Evolutionary conservation across 805 yeast species (phyloP).

Genomic region (Metschnikowia vanudenii): DNA sequence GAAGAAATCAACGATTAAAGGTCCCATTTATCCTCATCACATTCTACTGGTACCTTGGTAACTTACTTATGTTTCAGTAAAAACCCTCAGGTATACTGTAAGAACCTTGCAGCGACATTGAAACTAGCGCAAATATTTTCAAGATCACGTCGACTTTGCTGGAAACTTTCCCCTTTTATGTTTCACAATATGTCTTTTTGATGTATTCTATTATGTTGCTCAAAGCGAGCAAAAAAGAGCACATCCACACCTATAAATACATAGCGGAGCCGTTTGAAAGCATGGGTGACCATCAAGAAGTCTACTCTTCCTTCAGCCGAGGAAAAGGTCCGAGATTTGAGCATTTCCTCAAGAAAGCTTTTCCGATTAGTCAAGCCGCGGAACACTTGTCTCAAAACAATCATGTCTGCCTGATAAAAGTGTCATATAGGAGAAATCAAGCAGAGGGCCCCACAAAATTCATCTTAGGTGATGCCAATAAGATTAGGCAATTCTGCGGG

Average conservation of each 20-base stretch:
- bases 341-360: not conserved
- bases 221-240: too few relatives aligned
- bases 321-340: not conserved
- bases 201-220: too few relatives aligned
- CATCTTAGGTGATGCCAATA: not conserved
- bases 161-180: too few relatives aligned
- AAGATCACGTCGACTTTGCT: too few relatives aligned
- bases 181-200: too few relatives aligned
- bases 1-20: too few relatives aligned
- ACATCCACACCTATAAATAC: slow-evolving; percentile 4
- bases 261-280: not conserved
- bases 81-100: too few relatives aligned
- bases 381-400: slow-evolving; percentile 5
- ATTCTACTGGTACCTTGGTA: too few relatives aligned
- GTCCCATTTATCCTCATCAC: too few relatives aligned
- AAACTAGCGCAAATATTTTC: too few relatives aligned
- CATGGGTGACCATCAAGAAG: not conserved
- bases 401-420: slow-evolving; percentile 7
- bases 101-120: too few relatives aligned
- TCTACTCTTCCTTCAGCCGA: not conserved
- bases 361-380: not conserved
- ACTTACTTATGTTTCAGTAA: too few relatives aligned
- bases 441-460: slow-evolving; percentile 4
- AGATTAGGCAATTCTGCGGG: not conserved
- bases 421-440: not conserved